phyloP scores from a whole-genome alignment of 2,329 filamentous ascomycete species.

The Cladorrhinum sp. region DNA sequence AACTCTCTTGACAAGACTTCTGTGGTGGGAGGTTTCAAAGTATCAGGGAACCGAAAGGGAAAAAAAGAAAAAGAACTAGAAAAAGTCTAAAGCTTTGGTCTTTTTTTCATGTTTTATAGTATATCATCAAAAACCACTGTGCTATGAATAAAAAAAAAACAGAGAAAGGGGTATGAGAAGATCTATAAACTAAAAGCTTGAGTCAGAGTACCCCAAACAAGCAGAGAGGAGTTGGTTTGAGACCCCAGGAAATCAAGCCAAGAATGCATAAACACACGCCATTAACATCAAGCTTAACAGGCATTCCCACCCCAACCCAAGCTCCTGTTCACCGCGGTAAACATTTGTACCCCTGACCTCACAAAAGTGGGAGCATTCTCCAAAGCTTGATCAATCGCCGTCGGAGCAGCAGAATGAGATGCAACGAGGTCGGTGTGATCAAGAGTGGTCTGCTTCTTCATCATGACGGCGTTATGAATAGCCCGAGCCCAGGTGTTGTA shows the following conservation, averaged over 20 bases:
- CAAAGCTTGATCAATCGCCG: constrained; percentile 38
- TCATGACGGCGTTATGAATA: constrained; percentile 58
- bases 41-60: too few species aligned
- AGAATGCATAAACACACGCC: background rate
- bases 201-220: too few species aligned
- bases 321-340: constrained; percentile 52
- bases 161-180: too few species aligned
- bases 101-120: too few species aligned
- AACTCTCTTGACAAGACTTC: too few species aligned
- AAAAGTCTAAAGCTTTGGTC: too few species aligned
- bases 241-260: background rate
- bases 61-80: too few species aligned
- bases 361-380: constrained; percentile 43
- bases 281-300: constrained; percentile 1
- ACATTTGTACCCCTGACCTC: constrained; percentile 48
- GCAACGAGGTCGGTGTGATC: constrained; percentile 54
- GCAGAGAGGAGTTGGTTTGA: background rate
- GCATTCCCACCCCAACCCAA: constrained; percentile 49
- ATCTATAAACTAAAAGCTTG: too few species aligned
- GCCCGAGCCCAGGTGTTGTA: constrained; percentile 60
- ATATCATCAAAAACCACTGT: too few species aligned
- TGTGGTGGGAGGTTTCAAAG: too few species aligned
- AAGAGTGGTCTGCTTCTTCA: constrained; percentile 53
- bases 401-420: constrained; percentile 38
- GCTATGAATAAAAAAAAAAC: background rate